phyloP scores from a whole-genome alignment of 306 rosid species.

The Cyamopsis tetragonoloba region DNA sequence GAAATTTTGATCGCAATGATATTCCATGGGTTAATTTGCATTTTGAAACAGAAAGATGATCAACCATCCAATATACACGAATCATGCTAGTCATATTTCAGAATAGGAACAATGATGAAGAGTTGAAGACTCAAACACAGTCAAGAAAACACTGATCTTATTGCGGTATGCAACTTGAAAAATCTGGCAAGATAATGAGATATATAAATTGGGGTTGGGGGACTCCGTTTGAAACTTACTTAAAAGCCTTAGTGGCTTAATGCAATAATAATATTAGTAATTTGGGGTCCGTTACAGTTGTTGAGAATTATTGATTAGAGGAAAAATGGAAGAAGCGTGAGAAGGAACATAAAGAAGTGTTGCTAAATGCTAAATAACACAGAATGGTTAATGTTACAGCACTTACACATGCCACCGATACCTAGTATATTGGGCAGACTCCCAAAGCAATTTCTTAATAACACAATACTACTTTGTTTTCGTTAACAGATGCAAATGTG shows the following conservation, averaged over 20 bases:
- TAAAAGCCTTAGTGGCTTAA: neutral
- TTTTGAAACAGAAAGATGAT: neutral
- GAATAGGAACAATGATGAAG: neutral
- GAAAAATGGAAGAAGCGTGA: neutral
- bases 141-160: neutral
- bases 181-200: neutral
- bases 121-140: neutral
- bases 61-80: neutral
- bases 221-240: neutral
- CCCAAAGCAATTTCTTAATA: neutral
- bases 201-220: too few relatives aligned
- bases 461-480: neutral
- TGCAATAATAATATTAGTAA: too few relatives aligned
- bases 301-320: neutral
- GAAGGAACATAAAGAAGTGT: neutral
- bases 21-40: neutral
- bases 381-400: neutral
- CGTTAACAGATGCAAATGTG: neutral
- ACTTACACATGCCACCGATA: neutral
- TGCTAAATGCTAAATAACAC: neutral
- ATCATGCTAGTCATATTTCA: neutral
- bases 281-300: neutral
- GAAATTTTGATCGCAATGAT: neutral
- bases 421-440: constrained; percentile 6
- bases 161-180: neutral